Base-by-base conservation (phyloP, 2,329 filamentous ascomycete species). In the Hypoxylon sp. region DNA sequence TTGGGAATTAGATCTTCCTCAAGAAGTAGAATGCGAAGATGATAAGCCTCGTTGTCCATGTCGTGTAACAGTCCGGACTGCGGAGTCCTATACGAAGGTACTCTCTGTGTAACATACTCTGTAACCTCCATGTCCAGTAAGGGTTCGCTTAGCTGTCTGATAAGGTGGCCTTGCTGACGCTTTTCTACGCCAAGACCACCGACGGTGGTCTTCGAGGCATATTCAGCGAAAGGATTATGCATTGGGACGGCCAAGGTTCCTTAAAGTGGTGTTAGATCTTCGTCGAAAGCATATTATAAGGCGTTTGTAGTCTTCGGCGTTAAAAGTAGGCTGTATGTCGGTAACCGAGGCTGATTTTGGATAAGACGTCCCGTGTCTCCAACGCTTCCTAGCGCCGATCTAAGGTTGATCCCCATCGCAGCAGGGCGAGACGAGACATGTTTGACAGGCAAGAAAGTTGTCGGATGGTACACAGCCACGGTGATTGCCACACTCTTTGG, bases 391-490 rank as follows among this genome's bases (percentile, higher is more conserved):
- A 14, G 46, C 46, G 46, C 21, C 46, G 46, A 39, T 53, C 34
- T 16, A 25, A 41, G 50, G 3, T 53, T 41, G 11, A 37, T 54
- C 9, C 12, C 23, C 8, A 29, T 27, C 16, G 37, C 27, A 56
- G 30, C 16, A 47, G 53, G 52, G 43, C 29, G 41, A 37, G 25
- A 45, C 12, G 27, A 45, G 47, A 21, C n/a, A 34, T 30, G 27
- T 30, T 21, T 29, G 25, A 25, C 34, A 43, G n/a, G n/a, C n/a
- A n/a, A n/a, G n/a, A n/a, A n/a, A n/a, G 16, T 14, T 34, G 43
- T 58, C 19, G 9, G 50, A 41, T 27, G 43, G 29, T 32, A 27
- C 46, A 58, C 55, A 58, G 50, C 50, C 55, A 55, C 32, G 8
- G 11, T 14, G 21, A 30, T 14, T 14, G 29, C 29, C n/a, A 21